Percentiles rank a stretch among this genome's conserved stretches.
phyloP scores from a whole-genome alignment of 177 flowering plant species.

The Vitis hybrid region DNA sequence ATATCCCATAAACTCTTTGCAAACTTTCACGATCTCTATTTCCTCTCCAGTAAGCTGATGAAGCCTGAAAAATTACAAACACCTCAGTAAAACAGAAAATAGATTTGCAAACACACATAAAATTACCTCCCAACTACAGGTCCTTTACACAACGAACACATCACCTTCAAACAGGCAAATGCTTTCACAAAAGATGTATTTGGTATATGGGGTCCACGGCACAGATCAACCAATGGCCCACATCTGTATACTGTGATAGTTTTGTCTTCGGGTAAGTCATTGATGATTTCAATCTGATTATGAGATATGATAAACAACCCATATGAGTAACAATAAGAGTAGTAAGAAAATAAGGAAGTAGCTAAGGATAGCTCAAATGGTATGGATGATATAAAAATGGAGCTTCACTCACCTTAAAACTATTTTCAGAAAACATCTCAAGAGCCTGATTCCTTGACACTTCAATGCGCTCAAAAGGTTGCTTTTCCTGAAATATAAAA shows the following conservation, averaged over 20 bases:
- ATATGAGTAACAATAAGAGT: constrained; percentile 4
- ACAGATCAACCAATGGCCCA: constrained; percentile 95
- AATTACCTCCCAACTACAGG: background rate
- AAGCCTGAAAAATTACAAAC: constrained; percentile 57
- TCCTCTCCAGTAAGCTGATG: constrained; percentile 98
- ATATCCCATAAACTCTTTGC: constrained; percentile 97
- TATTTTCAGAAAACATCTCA: constrained; percentile 89
- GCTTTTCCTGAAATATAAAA: constrained; percentile 67
- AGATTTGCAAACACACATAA: background rate
- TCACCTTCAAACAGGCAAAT: constrained; percentile 86
- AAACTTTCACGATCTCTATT: constrained; percentile 89
- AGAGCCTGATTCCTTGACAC: constrained; percentile 89
- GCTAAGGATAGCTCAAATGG: background rate
- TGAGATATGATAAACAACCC: background rate
- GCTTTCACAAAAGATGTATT: constrained; percentile 97
- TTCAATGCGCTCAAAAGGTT: constrained; percentile 98
- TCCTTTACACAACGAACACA: background rate
- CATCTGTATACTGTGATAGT: constrained; percentile 98
- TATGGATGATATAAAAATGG: background rate
- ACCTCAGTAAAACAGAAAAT: constrained; percentile 6
- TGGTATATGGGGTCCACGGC: constrained; percentile 99
- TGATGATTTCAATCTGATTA: constrained; percentile 84
- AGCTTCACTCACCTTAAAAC: constrained; percentile 62
- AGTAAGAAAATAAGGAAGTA: background rate
- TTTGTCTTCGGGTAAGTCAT: constrained; percentile 86